Evolutionary conservation across 2,329 filamentous ascomycete genomes (phyloP).

Genomic region (Cladosporium sp.): DNA sequence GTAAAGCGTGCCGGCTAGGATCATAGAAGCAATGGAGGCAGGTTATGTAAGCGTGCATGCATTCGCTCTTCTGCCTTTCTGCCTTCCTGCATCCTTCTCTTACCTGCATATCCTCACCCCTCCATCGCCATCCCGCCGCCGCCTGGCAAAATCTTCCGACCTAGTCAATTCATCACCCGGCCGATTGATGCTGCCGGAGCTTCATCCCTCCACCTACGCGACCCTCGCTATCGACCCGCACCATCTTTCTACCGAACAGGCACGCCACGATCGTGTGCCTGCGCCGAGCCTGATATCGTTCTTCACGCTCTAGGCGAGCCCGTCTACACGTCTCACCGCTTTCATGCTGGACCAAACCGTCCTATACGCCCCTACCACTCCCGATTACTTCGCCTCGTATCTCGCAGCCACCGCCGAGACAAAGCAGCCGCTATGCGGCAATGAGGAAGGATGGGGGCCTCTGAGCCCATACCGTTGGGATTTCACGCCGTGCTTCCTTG

Average conservation of each 20-base stretch:
- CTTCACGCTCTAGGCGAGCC: background rate
- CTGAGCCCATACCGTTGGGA: slow-evolving; percentile 85
- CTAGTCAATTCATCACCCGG: background rate
- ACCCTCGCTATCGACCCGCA: slow-evolving; percentile 13
- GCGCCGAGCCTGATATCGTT: background rate
- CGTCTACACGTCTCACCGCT: slow-evolving; percentile 6
- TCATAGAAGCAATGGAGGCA: background rate
- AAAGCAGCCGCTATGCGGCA: slow-evolving; percentile 76
- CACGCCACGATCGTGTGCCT: slow-evolving; percentile 12
- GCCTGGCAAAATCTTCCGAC: background rate
- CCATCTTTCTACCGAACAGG: background rate
- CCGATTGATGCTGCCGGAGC: slow-evolving; percentile 3
- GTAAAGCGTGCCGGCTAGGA: slow-evolving; percentile 8
- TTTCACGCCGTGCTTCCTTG: slow-evolving; percentile 96
- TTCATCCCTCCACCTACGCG: background rate
- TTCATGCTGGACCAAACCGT: slow-evolving; percentile 24
- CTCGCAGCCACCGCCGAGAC: slow-evolving; percentile 30
- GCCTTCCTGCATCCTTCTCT: background rate
- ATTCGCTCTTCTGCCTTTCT: slow-evolving; percentile 3
- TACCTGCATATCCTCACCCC: slow-evolving; percentile 10
- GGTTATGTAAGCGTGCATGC: slow-evolving; percentile 7
- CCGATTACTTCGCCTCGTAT: slow-evolving; percentile 32
- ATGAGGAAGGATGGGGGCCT: slow-evolving; percentile 93
- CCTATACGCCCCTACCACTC: slow-evolving; percentile 16
- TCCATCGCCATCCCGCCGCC: slow-evolving; percentile 1